These are phyloP conservation scores for Tylopilus subfusipes DNA, from an alignment of 768 basidiomycete genomes.

Conservation along the genomic window DNA sequence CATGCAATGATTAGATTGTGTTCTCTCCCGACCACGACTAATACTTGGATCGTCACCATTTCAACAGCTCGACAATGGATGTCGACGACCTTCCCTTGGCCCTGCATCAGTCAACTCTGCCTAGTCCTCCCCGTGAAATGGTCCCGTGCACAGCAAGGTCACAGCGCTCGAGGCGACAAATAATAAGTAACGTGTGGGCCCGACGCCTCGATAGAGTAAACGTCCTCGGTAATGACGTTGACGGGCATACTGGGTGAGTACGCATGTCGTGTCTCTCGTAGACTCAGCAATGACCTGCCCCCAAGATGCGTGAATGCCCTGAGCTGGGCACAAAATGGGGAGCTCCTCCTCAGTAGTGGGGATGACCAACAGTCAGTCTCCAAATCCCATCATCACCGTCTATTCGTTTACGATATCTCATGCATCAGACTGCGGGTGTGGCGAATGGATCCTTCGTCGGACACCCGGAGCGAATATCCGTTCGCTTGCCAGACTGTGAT, in stretches of 20 bases:
- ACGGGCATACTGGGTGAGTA: slow-evolving; percentile 70
- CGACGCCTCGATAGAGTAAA: slow-evolving; percentile 59
- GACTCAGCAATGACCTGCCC: not conserved
- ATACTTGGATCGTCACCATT: not conserved
- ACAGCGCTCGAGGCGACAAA: slow-evolving; percentile 21
- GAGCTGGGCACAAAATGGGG: slow-evolving; percentile 67
- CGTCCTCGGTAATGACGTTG: slow-evolving; percentile 58
- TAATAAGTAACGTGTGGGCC: slow-evolving; percentile 25
- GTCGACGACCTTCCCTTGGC: not conserved
- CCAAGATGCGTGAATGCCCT: slow-evolving; percentile 73
- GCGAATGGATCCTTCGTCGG: slow-evolving; percentile 50
- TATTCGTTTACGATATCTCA: slow-evolving; percentile 1
- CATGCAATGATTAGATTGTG: not conserved
- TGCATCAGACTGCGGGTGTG: slow-evolving; percentile 67
- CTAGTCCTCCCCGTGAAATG: slow-evolving; percentile 1
- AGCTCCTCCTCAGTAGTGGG: slow-evolving; percentile 63
- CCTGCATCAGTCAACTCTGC: slow-evolving; percentile 3
- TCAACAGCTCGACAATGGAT: slow-evolving; percentile 12
- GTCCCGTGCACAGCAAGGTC: slow-evolving; percentile 23
- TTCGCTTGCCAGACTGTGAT: slow-evolving; percentile 68
- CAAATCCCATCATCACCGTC: not conserved
- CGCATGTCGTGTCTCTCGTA: slow-evolving; percentile 9
- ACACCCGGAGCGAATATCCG: slow-evolving; percentile 50
- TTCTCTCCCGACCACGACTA: not conserved
- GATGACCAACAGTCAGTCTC: slow-evolving; percentile 63